Base-by-base conservation (phyloP, 441 rosid species). In the Viola pubescens region DNA sequence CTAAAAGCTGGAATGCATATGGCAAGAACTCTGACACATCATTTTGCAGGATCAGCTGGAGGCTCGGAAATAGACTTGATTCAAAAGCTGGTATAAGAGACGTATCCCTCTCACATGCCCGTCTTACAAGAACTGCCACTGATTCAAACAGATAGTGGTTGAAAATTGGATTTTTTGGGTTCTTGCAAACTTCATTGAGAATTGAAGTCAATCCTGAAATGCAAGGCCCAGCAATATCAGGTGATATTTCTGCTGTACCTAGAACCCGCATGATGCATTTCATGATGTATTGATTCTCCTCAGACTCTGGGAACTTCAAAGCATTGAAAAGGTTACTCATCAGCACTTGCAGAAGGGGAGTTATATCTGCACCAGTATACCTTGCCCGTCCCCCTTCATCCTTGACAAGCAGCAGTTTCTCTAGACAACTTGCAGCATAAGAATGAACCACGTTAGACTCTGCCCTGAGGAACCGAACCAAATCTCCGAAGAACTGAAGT, bases 381-480 rank as follows among this genome's bases (percentile, higher is more conserved):
- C 88, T 79, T 16, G 77, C 74, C 51, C 54, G 82, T 45, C 86
- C 85, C 5, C 82, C 83, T 58, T 86, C 95, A n/a, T 89, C 94
- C 89, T 79, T 89, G 40, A 92, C 95, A 64, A 86, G 69, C 86
- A 94, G 77, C 26, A 94, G 87, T 70, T 89, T 89, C 72, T 94
- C 98, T 70, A 86, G 82, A 64, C 97, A 94, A 63, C 81, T 88
- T 16, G 98, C 96, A 65, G 97, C 94, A 61, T 89, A 94, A 63
- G 98, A 94, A 76, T 94, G 98, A 66, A 94, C 97, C 48, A 89
- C 98, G 58, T 85, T 84, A 4, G 95, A 84, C 76, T 86, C 91
- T 26, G 96, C 85, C 47, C 67, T 77, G 52, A 92, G 95, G 68
- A 73, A 88, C 61, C 88, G 78, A 63, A 82, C 81, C 76, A 94